Percentiles rank a stretch among this genome's conserved stretches.
phyloP scores from a whole-genome alignment of 176 grass and related monocot genomes.

The Chrysopogon serrulatus region DNA sequence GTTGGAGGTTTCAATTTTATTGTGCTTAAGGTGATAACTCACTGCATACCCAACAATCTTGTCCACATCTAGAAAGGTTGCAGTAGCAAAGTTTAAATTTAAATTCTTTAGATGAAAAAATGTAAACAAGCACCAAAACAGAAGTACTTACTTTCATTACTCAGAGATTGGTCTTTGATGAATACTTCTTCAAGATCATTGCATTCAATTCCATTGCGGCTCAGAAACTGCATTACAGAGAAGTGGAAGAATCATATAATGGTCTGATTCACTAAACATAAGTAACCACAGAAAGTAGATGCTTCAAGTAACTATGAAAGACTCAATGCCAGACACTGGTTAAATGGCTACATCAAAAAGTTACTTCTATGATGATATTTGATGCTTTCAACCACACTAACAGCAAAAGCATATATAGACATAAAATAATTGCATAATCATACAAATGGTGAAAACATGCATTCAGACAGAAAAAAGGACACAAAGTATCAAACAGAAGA shows the following conservation, averaged over 20 bases:
- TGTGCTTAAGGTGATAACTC: conserved; percentile 86
- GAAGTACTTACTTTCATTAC: conserved; percentile 86
- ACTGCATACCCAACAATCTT: conserved; percentile 93
- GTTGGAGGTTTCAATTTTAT: conserved; percentile 58
- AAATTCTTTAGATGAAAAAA: background rate
- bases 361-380: background rate
- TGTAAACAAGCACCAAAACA: conserved; percentile 16
- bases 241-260: background rate
- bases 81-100: conserved; percentile 20
- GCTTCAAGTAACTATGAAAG: background rate
- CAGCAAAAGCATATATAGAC: background rate
- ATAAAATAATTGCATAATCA: background rate
- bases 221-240: conserved; percentile 61
- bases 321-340: background rate
- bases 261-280: background rate
- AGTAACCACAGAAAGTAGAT: background rate
- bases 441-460: background rate
- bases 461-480: background rate
- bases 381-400: background rate
- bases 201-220: conserved; percentile 75
- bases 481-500: background rate
- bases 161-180: conserved; percentile 90
- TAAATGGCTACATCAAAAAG: background rate
- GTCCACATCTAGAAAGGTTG: conserved; percentile 72
- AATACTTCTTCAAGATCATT: conserved; percentile 85